Evolutionary conservation across 768 basidiomycete genomes (phyloP).

Genomic region (Pisolithus sp.): DNA sequence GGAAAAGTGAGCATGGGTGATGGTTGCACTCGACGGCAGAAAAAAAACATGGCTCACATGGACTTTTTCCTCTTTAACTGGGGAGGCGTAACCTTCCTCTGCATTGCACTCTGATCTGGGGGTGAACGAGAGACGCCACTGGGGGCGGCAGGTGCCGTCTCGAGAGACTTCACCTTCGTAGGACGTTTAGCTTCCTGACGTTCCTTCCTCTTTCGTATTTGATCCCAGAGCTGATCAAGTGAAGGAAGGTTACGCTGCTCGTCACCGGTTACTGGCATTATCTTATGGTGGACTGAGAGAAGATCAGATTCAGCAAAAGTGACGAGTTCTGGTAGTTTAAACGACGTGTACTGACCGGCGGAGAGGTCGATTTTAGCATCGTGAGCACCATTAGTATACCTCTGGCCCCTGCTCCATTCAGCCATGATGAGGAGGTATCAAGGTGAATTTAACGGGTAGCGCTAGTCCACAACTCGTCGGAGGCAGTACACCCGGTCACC

Average conservation of each 20-base stretch:
- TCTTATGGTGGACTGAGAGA: neutral
- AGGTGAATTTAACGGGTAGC: conserved; percentile 5
- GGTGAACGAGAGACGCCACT: conserved; percentile 17
- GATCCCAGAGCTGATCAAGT: conserved; percentile 60
- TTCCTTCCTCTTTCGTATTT: conserved; percentile 59
- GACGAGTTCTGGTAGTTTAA: too few species aligned
- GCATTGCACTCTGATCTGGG: conserved; percentile 17
- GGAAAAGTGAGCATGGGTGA: conserved; percentile 11
- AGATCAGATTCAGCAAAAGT: conserved; percentile 4
- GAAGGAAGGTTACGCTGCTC: conserved; percentile 23
- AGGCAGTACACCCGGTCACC: conserved; percentile 10
- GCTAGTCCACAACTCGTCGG: conserved; percentile 14
- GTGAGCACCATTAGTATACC: neutral
- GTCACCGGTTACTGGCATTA: conserved; percentile 7
- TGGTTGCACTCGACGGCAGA: conserved; percentile 4
- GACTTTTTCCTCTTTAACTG: conserved; percentile 56
- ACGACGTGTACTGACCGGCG: neutral
- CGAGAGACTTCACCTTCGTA: conserved; percentile 66
- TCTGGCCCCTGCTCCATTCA: conserved; percentile 4
- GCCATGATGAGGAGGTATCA: conserved; percentile 12
- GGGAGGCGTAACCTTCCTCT: conserved; percentile 28
- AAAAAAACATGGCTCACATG: conserved; percentile 54
- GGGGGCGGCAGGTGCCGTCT: conserved; percentile 24
- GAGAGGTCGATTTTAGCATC: neutral
- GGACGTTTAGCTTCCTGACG: conserved; percentile 60